Base-by-base conservation (phyloP, 83 land plant genomes). In the Thuja plicata region DNA sequence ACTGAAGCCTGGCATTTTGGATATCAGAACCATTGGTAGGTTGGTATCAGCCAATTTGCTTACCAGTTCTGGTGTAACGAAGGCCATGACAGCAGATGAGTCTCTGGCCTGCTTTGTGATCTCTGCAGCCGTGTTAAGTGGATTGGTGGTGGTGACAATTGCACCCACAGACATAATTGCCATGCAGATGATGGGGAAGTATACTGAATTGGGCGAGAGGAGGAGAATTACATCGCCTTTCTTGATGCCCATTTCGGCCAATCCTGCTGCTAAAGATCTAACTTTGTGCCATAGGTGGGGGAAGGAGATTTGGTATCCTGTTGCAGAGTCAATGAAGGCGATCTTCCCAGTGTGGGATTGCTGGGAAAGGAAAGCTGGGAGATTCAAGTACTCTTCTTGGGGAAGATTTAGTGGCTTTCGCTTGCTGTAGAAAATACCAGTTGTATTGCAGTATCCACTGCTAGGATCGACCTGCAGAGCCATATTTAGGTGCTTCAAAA, bases 191-290 rank as follows among this genome's bases (percentile, higher is more conserved):
- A 86, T 71, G 0, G 91, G 84, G 17, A 76, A 91, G 45, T 45
- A 3, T n/a, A 91, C 80, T 10, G 88, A 74, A 80, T 91, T 91
- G 3, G 88, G 85, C 3, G 86, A 84, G 71, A 91, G 91, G 57
- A 89, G 15, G 43, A 91, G 76, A 34, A 91, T 85, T 27, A 89
- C 85, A 24, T 91, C 88, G 71, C 89, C 89, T 46, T 89, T 86
- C 35, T 45, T 48, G 86, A 91, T 48, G 8, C 84, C 85, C 8
- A 89, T 43, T n/a, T 35, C 16, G 17, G 55, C 43, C 7, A 91
- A 80, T 4, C 88, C 92, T 15, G 55, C 79, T 30, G 91, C 90
- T 24, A 90, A 46, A 5, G 90, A 57, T 43, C 66, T 55, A 9
- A 90, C 79, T 11, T 32, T 70, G 1, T 27, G 37, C 43, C 77